Percentiles rank a stretch among this genome's conserved stretches.
These are phyloP conservation scores for Entomortierella beljakovae DNA, from an alignment of 192 early-diverging fungal species.

Conservation along the genomic window DNA sequence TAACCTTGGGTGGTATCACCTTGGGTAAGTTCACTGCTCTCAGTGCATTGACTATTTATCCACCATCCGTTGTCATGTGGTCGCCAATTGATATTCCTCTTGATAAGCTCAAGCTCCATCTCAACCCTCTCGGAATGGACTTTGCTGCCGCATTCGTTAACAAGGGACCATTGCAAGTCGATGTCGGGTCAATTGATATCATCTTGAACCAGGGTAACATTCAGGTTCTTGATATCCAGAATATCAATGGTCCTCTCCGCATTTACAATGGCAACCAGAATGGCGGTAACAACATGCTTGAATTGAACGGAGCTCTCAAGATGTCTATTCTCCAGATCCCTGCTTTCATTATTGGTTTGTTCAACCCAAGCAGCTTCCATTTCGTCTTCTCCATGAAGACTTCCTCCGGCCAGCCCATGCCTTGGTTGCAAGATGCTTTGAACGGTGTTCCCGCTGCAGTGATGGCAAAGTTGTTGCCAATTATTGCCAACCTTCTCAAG, in stretches of 20 bases:
- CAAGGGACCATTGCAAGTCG: conserved; percentile 34
- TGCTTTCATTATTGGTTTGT: conserved; percentile 9
- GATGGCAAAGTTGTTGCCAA: conserved; percentile 34
- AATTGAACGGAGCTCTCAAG: conserved; percentile 23
- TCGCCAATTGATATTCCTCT: conserved; percentile 32
- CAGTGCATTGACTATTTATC: conserved; percentile 20
- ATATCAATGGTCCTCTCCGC: conserved; percentile 30
- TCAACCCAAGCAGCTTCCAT: conserved; percentile 18
- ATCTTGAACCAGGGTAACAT: conserved; percentile 6
- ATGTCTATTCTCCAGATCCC: conserved; percentile 30
- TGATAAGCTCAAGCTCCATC: conserved; percentile 24
- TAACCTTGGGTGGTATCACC: conserved; percentile 22
- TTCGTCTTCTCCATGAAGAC: conserved; percentile 37
- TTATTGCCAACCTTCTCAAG: conserved; percentile 20
- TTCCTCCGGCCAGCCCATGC: conserved; percentile 46
- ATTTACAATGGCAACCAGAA: conserved; percentile 34
- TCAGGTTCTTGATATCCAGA: conserved; percentile 25
- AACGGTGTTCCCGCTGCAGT: conserved; percentile 25
- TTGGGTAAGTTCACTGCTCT: conserved; percentile 27
- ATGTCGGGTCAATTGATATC: conserved; percentile 32
- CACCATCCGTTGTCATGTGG: conserved; percentile 30
- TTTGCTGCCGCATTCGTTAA: conserved; percentile 27
- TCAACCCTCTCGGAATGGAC: conserved; percentile 35
- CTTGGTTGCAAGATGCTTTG: conserved; percentile 47
- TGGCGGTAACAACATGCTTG: conserved; percentile 26